Evolutionary conservation across 345 rosid genomes (phyloP), one percentile per base, ranked within the genome.

Genomic region (Cardamine resedifolia): DNA sequence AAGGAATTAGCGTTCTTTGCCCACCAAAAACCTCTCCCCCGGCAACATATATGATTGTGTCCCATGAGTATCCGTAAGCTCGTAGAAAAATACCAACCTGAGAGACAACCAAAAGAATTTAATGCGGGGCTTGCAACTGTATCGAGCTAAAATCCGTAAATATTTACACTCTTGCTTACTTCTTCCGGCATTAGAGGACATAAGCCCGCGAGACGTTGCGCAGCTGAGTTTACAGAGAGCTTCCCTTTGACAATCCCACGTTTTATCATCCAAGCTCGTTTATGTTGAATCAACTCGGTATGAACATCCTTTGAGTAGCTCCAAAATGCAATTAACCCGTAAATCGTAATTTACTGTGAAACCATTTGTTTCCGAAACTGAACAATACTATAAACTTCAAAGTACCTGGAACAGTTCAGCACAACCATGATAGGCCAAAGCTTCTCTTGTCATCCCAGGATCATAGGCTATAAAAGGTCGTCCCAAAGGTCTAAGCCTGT

Each of bases 391-490:
- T 41, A 23, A 75, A 62, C 59, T 53, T 69, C 21, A 38, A 72
- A 74, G 80, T 89, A 95, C 99, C 99, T 95, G 99, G 90, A 95
- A 95, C 51, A 95, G 88, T 81, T 95, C 99, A 47, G 97, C 91
- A 78, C 97, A 95, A 60, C 99, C 97, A 77, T 91, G 81, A 77
- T 85, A 95, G 16, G 99, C 99, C 70, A 95, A 85, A 66, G 96
- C 93, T 78, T 95, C 99, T 81, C 97, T 84, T 11, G 93, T 89
- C 99, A 95, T 83, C 58, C 92, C 99, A 45, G 97, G 97, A 84
- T 95, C 96, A 79, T 77, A 95, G n/a, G 93, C 99, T 79, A 95
- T 87, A 79, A 85, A 91, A 45, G 96, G 99, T 41, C 86, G 74
- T 26, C 96, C 96, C 74, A 88, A 83, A 75, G 99, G 91, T 48